Evolutionary conservation across 2,329 filamentous ascomycete genomes (phyloP), one percentile per base, ranked within the genome.

Genomic region (Penicillium sp.): DNA sequence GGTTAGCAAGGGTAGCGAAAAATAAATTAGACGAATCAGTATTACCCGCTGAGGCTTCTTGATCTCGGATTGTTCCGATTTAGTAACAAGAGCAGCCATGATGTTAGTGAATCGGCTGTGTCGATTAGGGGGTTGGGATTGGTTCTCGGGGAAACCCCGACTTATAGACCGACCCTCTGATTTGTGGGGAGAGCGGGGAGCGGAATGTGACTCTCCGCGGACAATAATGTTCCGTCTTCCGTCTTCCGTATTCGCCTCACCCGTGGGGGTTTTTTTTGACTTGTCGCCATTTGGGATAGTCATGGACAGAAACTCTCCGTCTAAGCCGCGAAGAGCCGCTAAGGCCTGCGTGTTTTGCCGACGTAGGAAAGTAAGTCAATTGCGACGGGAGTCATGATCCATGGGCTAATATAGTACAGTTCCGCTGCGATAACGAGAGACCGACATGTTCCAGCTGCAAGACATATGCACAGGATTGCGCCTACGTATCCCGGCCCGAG

Each of bases 341-440:
- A 61, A 64, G 43, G 62, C 62, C 2, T 64, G 62, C 29, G 39
- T 53, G 3, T 64, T 64, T 45, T 64, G 62, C 26, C 55, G 57
- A 26, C 60, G 55, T 11, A 61, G 62, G 33, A 64, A 64, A 48
- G 61, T 55, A 35, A 57, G 61, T 54, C 10, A 19, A 21, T 29
- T 21, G 43, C n/a, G 21, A 21, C 9, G 31, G 14, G 14, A 5
- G 13, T 26, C 5, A n/a, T 45, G 31, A 27, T 21, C 31, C 49
- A 27, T 35, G 26, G 50, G 19, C 39, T 42, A 42, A 42, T 21
- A 23, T 23, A 39, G 9, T 23, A 42, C 25, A 62, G 61, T 50
- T 63, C 21, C 61, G 61, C 3, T 63, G 61, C 26, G 45, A 63
- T 39, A 63, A 57, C 49, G 61, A 55, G 26, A 53, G 31, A 16